These are phyloP conservation scores for Alternaria sp. DNA, from an alignment of 2,329 filamentous ascomycete species.

Conservation along the genomic window DNA sequence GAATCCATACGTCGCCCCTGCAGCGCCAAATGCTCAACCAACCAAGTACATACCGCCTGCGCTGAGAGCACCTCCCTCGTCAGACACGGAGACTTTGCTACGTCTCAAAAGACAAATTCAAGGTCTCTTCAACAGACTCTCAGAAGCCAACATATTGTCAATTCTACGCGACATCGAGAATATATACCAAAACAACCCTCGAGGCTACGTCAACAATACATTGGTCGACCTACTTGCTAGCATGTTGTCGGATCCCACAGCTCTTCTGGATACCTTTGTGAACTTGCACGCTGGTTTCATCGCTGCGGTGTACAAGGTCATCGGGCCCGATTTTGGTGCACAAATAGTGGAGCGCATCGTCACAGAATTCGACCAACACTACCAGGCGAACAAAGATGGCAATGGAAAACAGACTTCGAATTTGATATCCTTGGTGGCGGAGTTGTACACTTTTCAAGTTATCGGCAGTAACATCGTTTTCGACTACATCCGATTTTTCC, in stretches of 20 bases:
- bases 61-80: conserved; percentile 69
- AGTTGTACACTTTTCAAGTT: conserved; percentile 93
- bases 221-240: conserved; percentile 80
- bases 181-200: conserved; percentile 82
- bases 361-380: conserved; percentile 74
- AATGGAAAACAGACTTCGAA: conserved; percentile 72
- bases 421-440: conserved; percentile 80
- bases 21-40: conserved; percentile 52
- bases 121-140: conserved; percentile 90
- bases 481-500: conserved; percentile 84
- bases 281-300: conserved; percentile 91
- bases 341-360: conserved; percentile 83
- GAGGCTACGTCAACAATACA: conserved; percentile 86
- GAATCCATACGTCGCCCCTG: conserved; percentile 88
- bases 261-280: conserved; percentile 85
- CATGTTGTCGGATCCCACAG: conserved; percentile 81
- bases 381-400: conserved; percentile 55
- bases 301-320: conserved; percentile 83
- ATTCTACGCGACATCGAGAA: conserved; percentile 85
- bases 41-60: conserved; percentile 92
- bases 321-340: conserved; percentile 89
- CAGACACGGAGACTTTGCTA: conserved; percentile 71
- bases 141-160: conserved; percentile 86
- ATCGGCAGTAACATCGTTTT: conserved; percentile 85
- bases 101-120: conserved; percentile 83